Base-by-base conservation (phyloP, 352 stramenopile genomes). In the Globisporangium okanoganense region DNA sequence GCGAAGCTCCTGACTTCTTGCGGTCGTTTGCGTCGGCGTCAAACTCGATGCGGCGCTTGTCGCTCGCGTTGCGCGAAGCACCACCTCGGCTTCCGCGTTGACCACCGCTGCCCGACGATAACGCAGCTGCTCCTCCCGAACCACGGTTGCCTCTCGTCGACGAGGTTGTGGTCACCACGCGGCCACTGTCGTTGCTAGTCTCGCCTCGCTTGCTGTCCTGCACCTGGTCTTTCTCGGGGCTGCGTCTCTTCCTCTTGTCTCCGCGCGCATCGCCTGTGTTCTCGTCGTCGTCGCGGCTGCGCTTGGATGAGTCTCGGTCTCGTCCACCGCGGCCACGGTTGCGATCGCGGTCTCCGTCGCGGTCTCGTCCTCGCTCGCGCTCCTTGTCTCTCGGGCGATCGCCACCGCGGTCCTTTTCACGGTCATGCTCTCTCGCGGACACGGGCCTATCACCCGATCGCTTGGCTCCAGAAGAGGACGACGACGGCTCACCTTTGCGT, bases 41-140 rank as follows among this genome's bases (percentile, higher is more conserved):
- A 31, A 76, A 71, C 56, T 90, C 82, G 36, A 90, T 87, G 48
- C 76, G 75, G 24, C 78, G 75, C 47, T 83, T 83, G 12, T 76
- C 71, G 31, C 73, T 61, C 54, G 70, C 54, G 22, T 56, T 56
- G 33, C 59, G 55, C 38, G 54, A 58, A 9, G 44, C 70, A 6
- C 77, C 69, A 4, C 66, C 69, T 18, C 73, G 38, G 3, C 58
- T 45, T 47, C 49, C 20, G 10, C 24, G 41, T 43, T 54, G 35
- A 2, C 36, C 16, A 3, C 25, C 25, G 10, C 48, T 18, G 48
- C 24, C 22, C 0, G 51, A 58, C 3, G 52, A 48, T 14, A 6
- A 33, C 29, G 29, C 29, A 6, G 33, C 24, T 16, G 52, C 45
- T 6, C 48, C 61, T 14, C 58, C 47, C 10, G 52, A 49, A 18